These are phyloP conservation scores for Ilyonectria sp. DNA, from an alignment of 2,329 filamentous ascomycete genomes.

Conservation along the genomic window DNA sequence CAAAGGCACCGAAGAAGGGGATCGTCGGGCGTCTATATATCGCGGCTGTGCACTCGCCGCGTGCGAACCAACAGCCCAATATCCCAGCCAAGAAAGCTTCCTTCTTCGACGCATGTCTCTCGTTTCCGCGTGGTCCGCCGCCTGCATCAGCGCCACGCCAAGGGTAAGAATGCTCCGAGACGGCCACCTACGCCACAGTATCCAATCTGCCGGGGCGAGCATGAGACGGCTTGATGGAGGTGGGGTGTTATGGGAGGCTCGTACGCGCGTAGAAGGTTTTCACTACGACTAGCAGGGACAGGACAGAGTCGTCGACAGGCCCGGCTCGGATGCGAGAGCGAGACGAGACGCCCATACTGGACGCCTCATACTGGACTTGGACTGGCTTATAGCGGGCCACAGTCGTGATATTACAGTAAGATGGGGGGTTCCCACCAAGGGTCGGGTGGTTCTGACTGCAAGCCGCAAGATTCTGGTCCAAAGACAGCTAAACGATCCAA, in stretches of 20 bases:
- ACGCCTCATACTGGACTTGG: background rate
- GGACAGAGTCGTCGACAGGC: background rate
- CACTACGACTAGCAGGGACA: background rate
- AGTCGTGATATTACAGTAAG: background rate
- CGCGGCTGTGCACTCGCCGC: background rate
- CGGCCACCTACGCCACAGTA: conserved; percentile 1
- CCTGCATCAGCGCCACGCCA: background rate
- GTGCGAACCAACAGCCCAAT: background rate
- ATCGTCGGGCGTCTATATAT: conserved; percentile 7
- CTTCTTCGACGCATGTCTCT: conserved; percentile 5
- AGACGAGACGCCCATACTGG: background rate
- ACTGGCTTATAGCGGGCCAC: background rate
- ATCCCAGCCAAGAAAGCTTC: background rate
- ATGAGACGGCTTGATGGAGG: background rate
- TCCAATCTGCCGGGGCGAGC: background rate
- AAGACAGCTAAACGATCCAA: background rate
- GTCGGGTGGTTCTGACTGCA: background rate
- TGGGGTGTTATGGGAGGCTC: too few species aligned
- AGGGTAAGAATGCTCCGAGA: background rate
- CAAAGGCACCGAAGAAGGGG: background rate
- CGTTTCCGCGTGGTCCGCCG: conserved; percentile 10
- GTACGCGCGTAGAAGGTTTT: too few species aligned
- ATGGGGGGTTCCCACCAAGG: background rate
- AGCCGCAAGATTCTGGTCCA: background rate
- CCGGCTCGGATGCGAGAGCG: background rate